Evolutionary conservation across 768 basidiomycete species (phyloP).

Genomic region (Zangia roseola): DNA sequence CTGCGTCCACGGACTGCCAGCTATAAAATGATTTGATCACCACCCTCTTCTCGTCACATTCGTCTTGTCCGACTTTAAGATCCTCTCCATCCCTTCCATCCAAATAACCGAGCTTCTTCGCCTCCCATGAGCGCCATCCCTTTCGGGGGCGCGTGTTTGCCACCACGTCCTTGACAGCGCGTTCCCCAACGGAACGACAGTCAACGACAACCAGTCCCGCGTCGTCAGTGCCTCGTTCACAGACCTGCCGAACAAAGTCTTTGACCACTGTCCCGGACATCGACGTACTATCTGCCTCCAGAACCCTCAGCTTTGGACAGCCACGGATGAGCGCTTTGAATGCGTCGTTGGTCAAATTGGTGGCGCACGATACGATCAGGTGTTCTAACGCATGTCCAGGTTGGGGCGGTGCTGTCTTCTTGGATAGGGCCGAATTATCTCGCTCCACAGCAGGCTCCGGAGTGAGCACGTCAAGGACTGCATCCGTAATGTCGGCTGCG

Average conservation of each 20-base stretch:
- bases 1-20: constrained; percentile 84
- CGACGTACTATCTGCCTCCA: constrained; percentile 83
- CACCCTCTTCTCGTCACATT: constrained; percentile 71
- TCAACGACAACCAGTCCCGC: constrained; percentile 71
- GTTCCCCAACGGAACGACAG: constrained; percentile 69
- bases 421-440: constrained; percentile 10
- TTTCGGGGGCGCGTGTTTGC: constrained; percentile 59
- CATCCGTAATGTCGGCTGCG: constrained; percentile 69
- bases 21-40: constrained; percentile 84
- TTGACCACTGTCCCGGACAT: constrained; percentile 58
- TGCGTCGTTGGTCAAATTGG: constrained; percentile 61
- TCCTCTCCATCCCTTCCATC: constrained; percentile 70
- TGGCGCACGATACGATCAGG: constrained; percentile 66
- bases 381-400: constrained; percentile 72
- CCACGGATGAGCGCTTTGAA: constrained; percentile 60
- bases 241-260: constrained; percentile 62
- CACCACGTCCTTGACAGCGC: constrained; percentile 58
- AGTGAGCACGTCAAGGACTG: constrained; percentile 64
- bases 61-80: constrained; percentile 71
- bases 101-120: constrained; percentile 65
- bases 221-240: constrained; percentile 45
- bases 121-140: constrained; percentile 76
- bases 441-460: constrained; percentile 30
- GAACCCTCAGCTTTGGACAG: constrained; percentile 58
- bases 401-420: constrained; percentile 29